Percentiles rank a stretch among this genome's conserved stretches.
Conservation (phyloP, 306 rosid species). For the Astragalus membranaceus region DNA sequence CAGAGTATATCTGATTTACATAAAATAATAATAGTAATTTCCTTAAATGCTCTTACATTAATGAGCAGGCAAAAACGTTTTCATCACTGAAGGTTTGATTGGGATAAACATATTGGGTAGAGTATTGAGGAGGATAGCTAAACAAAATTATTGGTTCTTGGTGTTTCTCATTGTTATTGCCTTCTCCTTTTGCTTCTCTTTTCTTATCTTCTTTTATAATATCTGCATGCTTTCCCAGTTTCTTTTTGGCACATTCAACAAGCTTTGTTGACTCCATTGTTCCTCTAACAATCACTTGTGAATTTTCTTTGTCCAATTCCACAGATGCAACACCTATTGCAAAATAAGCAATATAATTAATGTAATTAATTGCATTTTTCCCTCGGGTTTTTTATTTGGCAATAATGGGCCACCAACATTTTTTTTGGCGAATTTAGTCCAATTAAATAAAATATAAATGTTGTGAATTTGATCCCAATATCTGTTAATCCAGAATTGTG, state of each 20-base stretch:
- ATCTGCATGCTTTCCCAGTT: slow-evolving; percentile 52
- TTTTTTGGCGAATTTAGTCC: too few species aligned
- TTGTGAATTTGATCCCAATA: too few species aligned
- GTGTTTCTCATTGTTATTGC: background rate
- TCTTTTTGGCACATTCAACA: slow-evolving; percentile 35
- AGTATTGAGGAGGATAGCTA: slow-evolving; percentile 54
- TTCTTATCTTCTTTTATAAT: slow-evolving; percentile 20
- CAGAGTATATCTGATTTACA: too few species aligned
- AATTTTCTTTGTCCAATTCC: slow-evolving; percentile 40
- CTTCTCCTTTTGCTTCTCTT: background rate
- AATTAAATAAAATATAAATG: too few species aligned
- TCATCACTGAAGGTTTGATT: slow-evolving; percentile 64
- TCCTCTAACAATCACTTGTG: slow-evolving; percentile 57
- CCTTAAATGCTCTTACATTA: slow-evolving; percentile 36
- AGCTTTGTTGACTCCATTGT: slow-evolving; percentile 39
- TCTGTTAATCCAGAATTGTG: too few species aligned
- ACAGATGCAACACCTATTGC: slow-evolving; percentile 48
- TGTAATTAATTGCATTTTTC: background rate
- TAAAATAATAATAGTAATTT: too few species aligned
- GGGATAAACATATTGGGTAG: slow-evolving; percentile 36
- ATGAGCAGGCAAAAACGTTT: slow-evolving; percentile 57
- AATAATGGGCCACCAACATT: too few species aligned
- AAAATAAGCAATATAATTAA: background rate
- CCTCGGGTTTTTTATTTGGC: too few species aligned
- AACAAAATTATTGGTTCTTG: background rate